These are phyloP conservation scores for Fraxinus baroniana DNA, from an alignment of 305 asterid species.

Conservation along the genomic window DNA sequence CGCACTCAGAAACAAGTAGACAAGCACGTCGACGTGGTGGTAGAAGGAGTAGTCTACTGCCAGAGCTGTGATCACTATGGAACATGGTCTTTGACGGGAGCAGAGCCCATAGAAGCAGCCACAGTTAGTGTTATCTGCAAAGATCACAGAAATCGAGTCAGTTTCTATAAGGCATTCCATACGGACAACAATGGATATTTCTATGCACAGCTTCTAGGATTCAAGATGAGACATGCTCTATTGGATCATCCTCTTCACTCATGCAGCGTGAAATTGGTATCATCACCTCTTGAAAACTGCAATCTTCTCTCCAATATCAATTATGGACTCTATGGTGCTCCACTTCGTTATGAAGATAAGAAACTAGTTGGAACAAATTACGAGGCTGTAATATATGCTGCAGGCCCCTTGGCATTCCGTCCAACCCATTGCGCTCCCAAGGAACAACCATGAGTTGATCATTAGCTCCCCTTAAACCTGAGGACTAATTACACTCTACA, in stretches of 20 bases:
- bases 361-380: conserved; percentile 44
- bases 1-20: conserved; percentile 23
- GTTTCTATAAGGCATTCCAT: conserved; percentile 66
- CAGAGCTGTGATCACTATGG: conserved; percentile 57
- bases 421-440: conserved; percentile 58
- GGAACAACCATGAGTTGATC: background rate
- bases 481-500: conserved; percentile 17
- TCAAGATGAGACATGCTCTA: conserved; percentile 58
- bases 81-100: conserved; percentile 54
- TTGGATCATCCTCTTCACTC: conserved; percentile 89
- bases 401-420: conserved; percentile 76
- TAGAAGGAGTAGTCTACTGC: conserved; percentile 79
- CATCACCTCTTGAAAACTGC: conserved; percentile 62
- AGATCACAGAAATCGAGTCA: conserved; percentile 55
- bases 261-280: conserved; percentile 66
- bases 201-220: conserved; percentile 71
- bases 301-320: conserved; percentile 65
- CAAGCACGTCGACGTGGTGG: conserved; percentile 51
- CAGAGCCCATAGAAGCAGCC: conserved; percentile 56
- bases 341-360: conserved; percentile 66
- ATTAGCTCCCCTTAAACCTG: conserved; percentile 4
- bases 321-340: conserved; percentile 68
- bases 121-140: conserved; percentile 77
- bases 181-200: conserved; percentile 64
- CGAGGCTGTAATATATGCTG: conserved; percentile 68